A percentile compares a stretch with the other conserved stretches of the same genome.
These are phyloP conservation scores for Aquilaria yunnanensis DNA, from an alignment of 345 rosid genomes.

Conservation along the genomic window DNA sequence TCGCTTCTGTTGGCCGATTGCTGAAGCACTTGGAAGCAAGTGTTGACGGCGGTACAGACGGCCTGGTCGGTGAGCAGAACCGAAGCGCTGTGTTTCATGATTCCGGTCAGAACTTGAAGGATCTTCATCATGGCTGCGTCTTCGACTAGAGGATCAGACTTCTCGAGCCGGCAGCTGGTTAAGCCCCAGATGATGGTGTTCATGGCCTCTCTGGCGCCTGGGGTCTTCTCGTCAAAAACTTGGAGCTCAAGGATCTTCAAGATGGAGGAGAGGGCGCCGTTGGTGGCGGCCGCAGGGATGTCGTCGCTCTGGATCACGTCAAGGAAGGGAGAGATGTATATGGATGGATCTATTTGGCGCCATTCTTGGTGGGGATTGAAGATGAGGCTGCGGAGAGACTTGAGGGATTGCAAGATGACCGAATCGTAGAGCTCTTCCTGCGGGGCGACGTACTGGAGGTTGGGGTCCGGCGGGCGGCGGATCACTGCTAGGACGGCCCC, in stretches of 20 bases:
- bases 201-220: conserved; percentile 67
- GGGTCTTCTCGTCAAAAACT: conserved; percentile 72
- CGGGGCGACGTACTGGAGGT: conserved; percentile 29
- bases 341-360: conserved; percentile 69
- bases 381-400: conserved; percentile 67
- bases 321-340: conserved; percentile 75
- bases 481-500: conserved; percentile 80
- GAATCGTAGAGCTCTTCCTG: conserved; percentile 55
- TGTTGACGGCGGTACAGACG: conserved; percentile 74
- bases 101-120: conserved; percentile 53
- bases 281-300: conserved; percentile 73
- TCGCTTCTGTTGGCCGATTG: conserved; percentile 67
- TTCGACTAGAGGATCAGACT: conserved; percentile 51
- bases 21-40: conserved; percentile 87
- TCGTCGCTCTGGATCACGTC: conserved; percentile 79
- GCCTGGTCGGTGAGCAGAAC: conserved; percentile 57
- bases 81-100: conserved; percentile 61
- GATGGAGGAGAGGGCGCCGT: conserved; percentile 52
- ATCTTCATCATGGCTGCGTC: conserved; percentile 86
- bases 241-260: conserved; percentile 57
- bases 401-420: conserved; percentile 51
- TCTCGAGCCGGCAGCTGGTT: conserved; percentile 78
- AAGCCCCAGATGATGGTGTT: conserved; percentile 47
- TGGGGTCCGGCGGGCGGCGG: conserved; percentile 46
- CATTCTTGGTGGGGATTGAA: conserved; percentile 94